phyloP scores from a whole-genome alignment of 495 filamentous ascomycete genomes.

The Parathielavia appendiculata region DNA sequence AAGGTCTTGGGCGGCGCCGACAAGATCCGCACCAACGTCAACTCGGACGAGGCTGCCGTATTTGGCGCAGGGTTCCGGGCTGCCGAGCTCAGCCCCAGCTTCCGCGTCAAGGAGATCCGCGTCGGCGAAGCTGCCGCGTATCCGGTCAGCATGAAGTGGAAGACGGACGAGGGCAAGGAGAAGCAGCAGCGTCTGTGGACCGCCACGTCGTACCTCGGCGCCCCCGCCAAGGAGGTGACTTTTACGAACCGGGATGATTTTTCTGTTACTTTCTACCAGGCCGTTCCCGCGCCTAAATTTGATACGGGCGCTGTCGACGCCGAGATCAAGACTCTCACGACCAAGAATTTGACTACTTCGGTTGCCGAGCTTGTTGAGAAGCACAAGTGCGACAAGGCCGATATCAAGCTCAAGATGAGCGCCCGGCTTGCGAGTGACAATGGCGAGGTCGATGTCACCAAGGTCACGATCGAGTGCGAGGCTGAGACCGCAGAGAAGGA shows the following conservation, averaged over 20 bases:
- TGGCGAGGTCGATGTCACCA: slow-evolving; percentile 76
- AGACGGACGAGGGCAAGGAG: slow-evolving; percentile 55
- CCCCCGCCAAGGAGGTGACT: slow-evolving; percentile 74
- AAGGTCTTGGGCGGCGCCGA: slow-evolving; percentile 60
- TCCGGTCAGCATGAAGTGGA: slow-evolving; percentile 68
- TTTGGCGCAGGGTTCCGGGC: slow-evolving; percentile 96
- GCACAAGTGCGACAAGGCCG: slow-evolving; percentile 67
- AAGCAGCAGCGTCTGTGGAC: slow-evolving; percentile 69
- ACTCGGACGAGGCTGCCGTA: slow-evolving; percentile 93
- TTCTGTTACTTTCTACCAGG: slow-evolving; percentile 72
- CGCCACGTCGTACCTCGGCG: slow-evolving; percentile 66
- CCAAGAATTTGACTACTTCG: slow-evolving; percentile 78
- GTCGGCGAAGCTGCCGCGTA: slow-evolving; percentile 69
- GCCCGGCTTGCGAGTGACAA: slow-evolving; percentile 66
- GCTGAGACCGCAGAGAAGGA: slow-evolving; percentile 64
- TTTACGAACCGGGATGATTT: slow-evolving; percentile 84
- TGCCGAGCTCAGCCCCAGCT: slow-evolving; percentile 83
- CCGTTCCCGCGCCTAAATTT: slow-evolving; percentile 43
- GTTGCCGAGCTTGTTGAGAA: slow-evolving; percentile 68
- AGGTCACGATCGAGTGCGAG: slow-evolving; percentile 78
- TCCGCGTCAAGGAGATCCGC: slow-evolving; percentile 95
- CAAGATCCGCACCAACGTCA: slow-evolving; percentile 89
- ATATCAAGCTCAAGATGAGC: slow-evolving; percentile 73
- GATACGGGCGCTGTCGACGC: slow-evolving; percentile 38
- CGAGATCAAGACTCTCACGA: slow-evolving; percentile 53